phyloP scores from a whole-genome alignment of 768 basidiomycete species.

The Guyanaporus albipodus region DNA sequence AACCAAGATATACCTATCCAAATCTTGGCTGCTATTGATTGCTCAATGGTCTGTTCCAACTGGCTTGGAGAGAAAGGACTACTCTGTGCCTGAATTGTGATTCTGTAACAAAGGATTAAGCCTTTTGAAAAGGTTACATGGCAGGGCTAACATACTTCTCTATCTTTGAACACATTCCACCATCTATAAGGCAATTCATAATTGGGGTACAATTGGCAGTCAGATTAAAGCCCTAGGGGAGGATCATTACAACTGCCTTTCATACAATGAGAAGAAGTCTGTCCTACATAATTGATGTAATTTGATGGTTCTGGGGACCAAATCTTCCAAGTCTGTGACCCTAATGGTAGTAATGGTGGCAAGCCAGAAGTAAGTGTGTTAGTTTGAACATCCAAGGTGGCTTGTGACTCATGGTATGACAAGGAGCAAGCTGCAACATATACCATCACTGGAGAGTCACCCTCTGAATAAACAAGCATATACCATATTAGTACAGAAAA shows the following conservation, averaged over 20 bases:
- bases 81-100: not conserved
- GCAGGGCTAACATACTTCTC: not conserved
- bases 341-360: not conserved
- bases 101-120: not conserved
- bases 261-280: too few relatives aligned
- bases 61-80: not conserved
- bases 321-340: constrained; percentile 1
- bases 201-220: not conserved
- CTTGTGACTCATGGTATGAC: not conserved
- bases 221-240: not conserved
- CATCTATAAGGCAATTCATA: not conserved
- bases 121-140: not conserved
- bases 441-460: not conserved
- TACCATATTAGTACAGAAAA: not conserved
- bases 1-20: constrained; percentile 9
- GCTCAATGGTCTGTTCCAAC: constrained; percentile 2
- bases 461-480: not conserved
- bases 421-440: constrained; percentile 12
- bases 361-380: not conserved
- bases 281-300: not conserved
- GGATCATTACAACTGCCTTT: not conserved
- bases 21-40: constrained; percentile 1
- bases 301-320: not conserved
- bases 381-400: constrained; percentile 4
- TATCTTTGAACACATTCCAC: not conserved